A percentile compares a stretch with the other conserved stretches of the same genome.
Evolutionary conservation across 2,329 filamentous ascomycete genomes (phyloP).

Genomic region (Pseudogymnoascus sp.): DNA sequence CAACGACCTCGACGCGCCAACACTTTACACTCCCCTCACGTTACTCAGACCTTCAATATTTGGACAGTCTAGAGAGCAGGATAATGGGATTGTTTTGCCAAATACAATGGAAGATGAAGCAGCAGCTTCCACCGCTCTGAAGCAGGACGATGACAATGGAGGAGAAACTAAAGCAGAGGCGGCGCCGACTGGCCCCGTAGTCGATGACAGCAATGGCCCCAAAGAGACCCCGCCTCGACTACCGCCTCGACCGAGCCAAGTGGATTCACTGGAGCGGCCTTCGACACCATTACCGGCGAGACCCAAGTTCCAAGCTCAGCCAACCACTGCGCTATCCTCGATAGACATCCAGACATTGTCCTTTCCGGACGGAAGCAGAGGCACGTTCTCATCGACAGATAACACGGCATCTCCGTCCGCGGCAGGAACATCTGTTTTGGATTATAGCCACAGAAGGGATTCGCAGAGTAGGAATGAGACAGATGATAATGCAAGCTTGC

Average conservation of each 20-base stretch:
- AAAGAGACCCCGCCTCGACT: constrained; percentile 42
- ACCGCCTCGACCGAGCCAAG: constrained; percentile 18
- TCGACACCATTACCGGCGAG: not conserved
- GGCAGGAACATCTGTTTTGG: constrained; percentile 29
- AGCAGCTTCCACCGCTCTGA: constrained; percentile 2
- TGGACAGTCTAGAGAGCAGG: not conserved
- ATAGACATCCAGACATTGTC: constrained; percentile 72
- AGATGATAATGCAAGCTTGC: constrained; percentile 38
- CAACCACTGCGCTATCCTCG: constrained; percentile 78
- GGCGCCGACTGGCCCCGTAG: not conserved
- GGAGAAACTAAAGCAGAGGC: not conserved
- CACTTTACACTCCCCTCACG: constrained; percentile 24
- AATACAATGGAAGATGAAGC: constrained; percentile 6
- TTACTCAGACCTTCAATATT: constrained; percentile 16
- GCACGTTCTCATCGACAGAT: constrained; percentile 44
- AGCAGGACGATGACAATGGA: not conserved
- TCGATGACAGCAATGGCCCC: not conserved
- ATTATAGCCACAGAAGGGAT: not conserved
- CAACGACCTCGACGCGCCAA: constrained; percentile 12
- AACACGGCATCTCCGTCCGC: constrained; percentile 13
- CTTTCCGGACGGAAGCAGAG: constrained; percentile 60
- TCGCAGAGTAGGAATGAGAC: constrained; percentile 30
- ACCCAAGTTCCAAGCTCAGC: constrained; percentile 43
- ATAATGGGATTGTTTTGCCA: constrained; percentile 7
- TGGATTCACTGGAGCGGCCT: not conserved